Evolutionary conservation across 2,329 filamentous ascomycete species (phyloP).

Genomic region (Stromatinia cepivora): DNA sequence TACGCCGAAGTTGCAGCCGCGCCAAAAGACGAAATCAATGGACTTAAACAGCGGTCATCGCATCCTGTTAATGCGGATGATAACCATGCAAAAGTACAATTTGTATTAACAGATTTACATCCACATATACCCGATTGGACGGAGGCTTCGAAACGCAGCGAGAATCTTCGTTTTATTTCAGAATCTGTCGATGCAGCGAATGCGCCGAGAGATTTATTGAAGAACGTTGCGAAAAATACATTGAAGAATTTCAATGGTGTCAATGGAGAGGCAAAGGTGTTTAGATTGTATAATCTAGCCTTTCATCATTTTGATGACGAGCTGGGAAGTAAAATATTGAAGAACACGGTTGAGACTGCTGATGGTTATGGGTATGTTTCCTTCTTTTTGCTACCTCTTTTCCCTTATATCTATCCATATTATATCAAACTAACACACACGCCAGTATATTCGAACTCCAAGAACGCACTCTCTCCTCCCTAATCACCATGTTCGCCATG

Average conservation of each 20-base stretch:
- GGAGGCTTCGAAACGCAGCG: constrained; percentile 51
- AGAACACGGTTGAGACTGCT: constrained; percentile 63
- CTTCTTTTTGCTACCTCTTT: no score
- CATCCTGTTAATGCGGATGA: constrained; percentile 23
- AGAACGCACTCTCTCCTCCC: constrained; percentile 57
- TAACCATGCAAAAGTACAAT: constrained; percentile 47
- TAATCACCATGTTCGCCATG: constrained; percentile 55
- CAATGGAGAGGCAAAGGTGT: constrained; percentile 51
- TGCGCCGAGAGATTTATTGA: constrained; percentile 51
- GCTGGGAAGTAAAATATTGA: constrained; percentile 60
- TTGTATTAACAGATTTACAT: constrained; percentile 66
- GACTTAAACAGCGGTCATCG: constrained; percentile 34
- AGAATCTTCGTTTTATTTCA: constrained; percentile 59
- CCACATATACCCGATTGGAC: constrained; percentile 64
- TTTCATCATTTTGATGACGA: constrained; percentile 76
- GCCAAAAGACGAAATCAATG: constrained; percentile 21
- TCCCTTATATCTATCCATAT: no score
- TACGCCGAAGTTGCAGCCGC: constrained; percentile 15
- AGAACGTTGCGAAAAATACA: no score
- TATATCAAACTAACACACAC: not conserved
- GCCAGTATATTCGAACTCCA: constrained; percentile 72
- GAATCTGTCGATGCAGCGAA: constrained; percentile 64
- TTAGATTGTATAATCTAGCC: constrained; percentile 70
- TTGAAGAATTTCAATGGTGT: constrained; percentile 38
- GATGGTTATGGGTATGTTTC: constrained; percentile 60